phyloP scores from a whole-genome alignment of 257 asterid species.

The Apocynum venetum region DNA sequence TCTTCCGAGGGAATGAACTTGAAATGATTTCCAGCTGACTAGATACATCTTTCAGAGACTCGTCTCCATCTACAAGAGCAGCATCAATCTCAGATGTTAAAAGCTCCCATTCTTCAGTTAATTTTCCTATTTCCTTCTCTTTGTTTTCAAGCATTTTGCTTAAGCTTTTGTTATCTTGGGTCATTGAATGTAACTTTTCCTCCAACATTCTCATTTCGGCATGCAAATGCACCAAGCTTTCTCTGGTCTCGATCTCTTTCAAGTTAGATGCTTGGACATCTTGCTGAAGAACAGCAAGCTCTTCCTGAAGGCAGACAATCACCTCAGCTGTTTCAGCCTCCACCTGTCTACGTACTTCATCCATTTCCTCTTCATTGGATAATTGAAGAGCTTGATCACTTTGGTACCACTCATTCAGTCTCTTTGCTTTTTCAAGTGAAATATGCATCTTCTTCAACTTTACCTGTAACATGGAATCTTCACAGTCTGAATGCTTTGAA shows the following conservation, averaged over 20 bases:
- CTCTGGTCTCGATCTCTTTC: slow-evolving; percentile 60
- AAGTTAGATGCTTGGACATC: slow-evolving; percentile 59
- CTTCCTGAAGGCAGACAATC: slow-evolving; percentile 95
- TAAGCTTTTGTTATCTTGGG: slow-evolving; percentile 50
- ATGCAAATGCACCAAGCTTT: slow-evolving; percentile 37
- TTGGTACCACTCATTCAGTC: slow-evolving; percentile 59
- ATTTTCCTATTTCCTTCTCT: slow-evolving; percentile 42
- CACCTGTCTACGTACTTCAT: slow-evolving; percentile 83
- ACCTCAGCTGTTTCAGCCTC: slow-evolving; percentile 98
- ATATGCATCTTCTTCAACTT: slow-evolving; percentile 78
- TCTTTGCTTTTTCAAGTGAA: slow-evolving; percentile 84
- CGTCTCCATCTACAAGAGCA: slow-evolving; percentile 63
- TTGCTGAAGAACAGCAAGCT: slow-evolving; percentile 75
- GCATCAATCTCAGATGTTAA: slow-evolving; percentile 57
- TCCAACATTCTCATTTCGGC: slow-evolving; percentile 47
- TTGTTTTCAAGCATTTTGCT: slow-evolving; percentile 47
- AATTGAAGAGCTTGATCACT: slow-evolving; percentile 55
- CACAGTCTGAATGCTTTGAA: slow-evolving; percentile 29
- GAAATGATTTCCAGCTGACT: slow-evolving; percentile 54
- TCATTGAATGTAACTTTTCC: slow-evolving; percentile 32
- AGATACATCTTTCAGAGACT: slow-evolving; percentile 60
- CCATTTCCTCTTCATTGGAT: slow-evolving; percentile 65
- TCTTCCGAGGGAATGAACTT: slow-evolving; percentile 42
- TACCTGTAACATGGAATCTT: slow-evolving; percentile 55
- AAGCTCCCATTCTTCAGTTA: slow-evolving; percentile 56